Evolutionary conservation across 306 rosid genomes (phyloP), one percentile per base, ranked within the genome.

Genomic region (Fragaria iinumae): DNA sequence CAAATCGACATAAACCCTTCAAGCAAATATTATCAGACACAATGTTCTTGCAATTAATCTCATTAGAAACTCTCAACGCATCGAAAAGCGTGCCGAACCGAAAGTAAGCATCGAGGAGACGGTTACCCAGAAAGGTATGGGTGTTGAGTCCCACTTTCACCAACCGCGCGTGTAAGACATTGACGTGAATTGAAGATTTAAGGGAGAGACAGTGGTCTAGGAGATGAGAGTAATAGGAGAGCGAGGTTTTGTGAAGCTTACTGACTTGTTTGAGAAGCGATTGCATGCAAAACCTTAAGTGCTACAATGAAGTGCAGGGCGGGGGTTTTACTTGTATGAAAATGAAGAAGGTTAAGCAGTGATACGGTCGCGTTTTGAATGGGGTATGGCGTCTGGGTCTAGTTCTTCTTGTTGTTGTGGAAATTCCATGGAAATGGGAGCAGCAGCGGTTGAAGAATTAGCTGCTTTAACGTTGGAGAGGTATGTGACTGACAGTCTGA

Each of bases 121-220:
- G 90, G 67, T 93, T 93, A 43, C 93, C 97, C 82, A 88, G 74
- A 83, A 83, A 91, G 43, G 96, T 88, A 68, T 86, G 85, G 75
- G 71, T n/a, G 77, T 88, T 85, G 29, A 90, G 83, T 63, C 97
- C 93, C 43, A 88, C 76, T 85, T 91, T 93, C 73, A 88, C 34
- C 84, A 91, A 78, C 69, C 81, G 89, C 81, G 93, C 91, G 82
- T 93, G 97, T 49, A 87, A 50, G 60, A 18, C 45, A 76, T 82
- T 86, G 76, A 81, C 70, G 73, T 79, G 81, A 39, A 75, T 60
- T 6, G 83, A 17, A 9, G 92, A 88, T 48, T 80, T 86, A 13
- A 76, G 62, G 0, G 90, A 81, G 38, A 84, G 81, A 57, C 87
- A 88, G 60, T 79, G 84, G 67, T 82, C 69, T 60, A 88, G 57